Evolutionary conservation across 73 alveolate genomes (phyloP), one percentile per base, ranked within the genome.

Genomic region (Paramecium pentaurelia): DNA sequence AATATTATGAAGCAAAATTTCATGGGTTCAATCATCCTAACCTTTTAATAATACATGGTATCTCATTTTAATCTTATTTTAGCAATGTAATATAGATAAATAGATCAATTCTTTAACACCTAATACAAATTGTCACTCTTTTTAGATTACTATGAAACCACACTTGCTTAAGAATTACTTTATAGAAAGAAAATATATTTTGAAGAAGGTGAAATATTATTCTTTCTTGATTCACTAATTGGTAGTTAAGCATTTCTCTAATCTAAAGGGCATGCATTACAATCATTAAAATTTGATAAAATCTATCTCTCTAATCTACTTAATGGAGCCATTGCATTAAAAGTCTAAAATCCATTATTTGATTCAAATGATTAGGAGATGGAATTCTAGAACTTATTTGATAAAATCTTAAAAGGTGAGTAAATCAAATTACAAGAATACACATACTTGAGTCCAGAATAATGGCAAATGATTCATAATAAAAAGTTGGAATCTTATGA

Each of bases 21-120:
- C 25, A 80, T 44, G 91, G 91, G 58, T 47, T 80, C 34, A 45
- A 45, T 22, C 91, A 80, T 80, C 91, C 91, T 12, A 80, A 80
- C 16, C 45, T 80, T 8, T 22, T 80, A 11, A 80, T 80, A 9
- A 80, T 80, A 42, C 90, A 77, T 77, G 90, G 90, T 77, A 77
- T 77, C 16, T 16, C 18, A 20, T 12, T 5, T 22, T 9, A 18
- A 34, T 77, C 37, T 77, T 18, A 38, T 11, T 3, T 8, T 80
- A 80, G 91, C 91, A 18, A 42, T 80, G 91, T 28, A 80, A 47
- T 0, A 80, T 27, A 45, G 34, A 64, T 11, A 80, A n/a, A 80
- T 80, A 27, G 91, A 80, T 27, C 47, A 80, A 42, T 80, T 80
- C 58, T 80, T 80, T 44, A 36, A 42, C 28, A 80, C 91, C 8